phyloP scores from a whole-genome alignment of 768 basidiomycete species.

The Phylloporus arenicola region DNA sequence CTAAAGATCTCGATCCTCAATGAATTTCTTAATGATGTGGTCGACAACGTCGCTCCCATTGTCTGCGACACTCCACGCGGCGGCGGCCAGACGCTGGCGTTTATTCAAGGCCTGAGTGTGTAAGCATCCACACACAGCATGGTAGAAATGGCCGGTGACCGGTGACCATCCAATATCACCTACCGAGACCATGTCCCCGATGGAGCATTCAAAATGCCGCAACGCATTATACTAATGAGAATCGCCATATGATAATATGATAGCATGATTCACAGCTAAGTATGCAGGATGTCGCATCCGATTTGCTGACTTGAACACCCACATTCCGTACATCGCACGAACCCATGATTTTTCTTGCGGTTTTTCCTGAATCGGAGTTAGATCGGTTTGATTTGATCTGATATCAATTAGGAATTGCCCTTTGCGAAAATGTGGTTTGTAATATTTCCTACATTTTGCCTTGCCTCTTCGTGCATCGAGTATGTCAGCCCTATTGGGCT shows the following conservation, averaged over 20 bases:
- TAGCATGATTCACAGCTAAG: no score
- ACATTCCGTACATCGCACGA: not conserved
- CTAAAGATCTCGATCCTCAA: no score
- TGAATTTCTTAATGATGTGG: no score
- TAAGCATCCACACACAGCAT: not conserved
- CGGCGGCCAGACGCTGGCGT: not conserved
- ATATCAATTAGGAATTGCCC: constrained; percentile 5
- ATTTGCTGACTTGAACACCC: not conserved
- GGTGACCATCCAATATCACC: not conserved
- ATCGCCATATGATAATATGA: no score
- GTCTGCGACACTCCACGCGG: not conserved
- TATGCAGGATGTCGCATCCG: not conserved
- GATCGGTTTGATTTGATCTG: constrained; percentile 9
- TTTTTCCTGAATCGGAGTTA: constrained; percentile 4
- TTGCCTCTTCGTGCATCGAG: not conserved
- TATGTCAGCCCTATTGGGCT: no score
- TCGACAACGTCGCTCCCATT: not conserved
- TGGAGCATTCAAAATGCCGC: not conserved
- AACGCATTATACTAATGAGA: not conserved
- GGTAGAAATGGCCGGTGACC: not conserved
- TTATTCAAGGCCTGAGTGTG: not conserved
- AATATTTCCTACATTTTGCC: not conserved
- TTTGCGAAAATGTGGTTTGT: not conserved
- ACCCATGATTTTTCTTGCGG: not conserved
- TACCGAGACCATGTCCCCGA: not conserved